Base-by-base conservation (phyloP, 2,329 filamentous ascomycete genomes). In the Tolypocladium nubicola region DNA sequence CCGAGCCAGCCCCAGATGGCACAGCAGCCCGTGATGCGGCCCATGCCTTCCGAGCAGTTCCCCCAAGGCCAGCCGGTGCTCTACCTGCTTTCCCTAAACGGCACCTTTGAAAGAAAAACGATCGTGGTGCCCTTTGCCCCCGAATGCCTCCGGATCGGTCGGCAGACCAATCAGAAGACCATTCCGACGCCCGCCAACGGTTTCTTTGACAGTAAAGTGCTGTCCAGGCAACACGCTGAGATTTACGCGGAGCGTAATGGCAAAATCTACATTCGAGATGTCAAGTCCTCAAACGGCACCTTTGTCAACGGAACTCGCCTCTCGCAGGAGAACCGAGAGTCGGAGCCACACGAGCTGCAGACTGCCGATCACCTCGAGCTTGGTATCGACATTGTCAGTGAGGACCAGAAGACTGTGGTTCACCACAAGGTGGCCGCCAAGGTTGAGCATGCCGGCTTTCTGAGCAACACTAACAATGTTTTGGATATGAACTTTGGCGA, bases 381-480 rank as follows among this genome's bases (percentile, higher is more conserved):
- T 40, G 94, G 94, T 57, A 99, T 99, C 66, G 94, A 99, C 69
- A 99, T 99, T 67, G 93, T 99, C 55, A 96, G 90, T 72, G 94
- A 99, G 71, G 94, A 99, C 70, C 93, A 97, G 71, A 97, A 96
- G 75, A 97, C 92, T 0, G 91, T 99, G 35, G 92, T 99, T 16
- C 94, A 99, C 69, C 94, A 97, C 76, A 99, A 99, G 70, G 94
- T 99, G 53, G 92, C 93, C 23, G 92, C 94, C 57, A 95, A 95
- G 70, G 91, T 99, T 57, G 94, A 99, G 71, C 90, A 97, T 74
- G 91, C 94, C 43, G 94, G 94, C 8, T 87, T 93, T 62, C 83
- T 92, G 61, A 86, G 82, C 50, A 82, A 86, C 13, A 82, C 85
- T 10, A 89, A 82, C 64, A 95, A 89, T 67, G 82, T 92, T 52